Evolutionary conservation across 768 basidiomycete genomes (phyloP).

Genomic region (Suillus paluster): DNA sequence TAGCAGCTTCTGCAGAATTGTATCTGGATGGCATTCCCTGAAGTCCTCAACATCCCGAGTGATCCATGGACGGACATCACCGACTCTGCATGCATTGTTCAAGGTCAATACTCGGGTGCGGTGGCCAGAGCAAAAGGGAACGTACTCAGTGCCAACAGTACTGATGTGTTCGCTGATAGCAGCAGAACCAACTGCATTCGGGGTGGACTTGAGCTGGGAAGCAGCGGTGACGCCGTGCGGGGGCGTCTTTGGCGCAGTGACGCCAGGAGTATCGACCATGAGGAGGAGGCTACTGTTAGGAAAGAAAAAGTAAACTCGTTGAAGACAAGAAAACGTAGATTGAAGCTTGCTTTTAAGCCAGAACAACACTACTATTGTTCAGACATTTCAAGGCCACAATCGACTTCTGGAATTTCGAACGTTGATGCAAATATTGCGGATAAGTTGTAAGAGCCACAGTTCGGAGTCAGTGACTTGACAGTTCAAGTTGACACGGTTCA

Average conservation of each 20-base stretch:
- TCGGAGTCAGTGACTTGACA: too few relatives aligned
- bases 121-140: background rate
- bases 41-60: background rate
- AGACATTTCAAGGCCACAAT: background rate
- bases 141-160: background rate
- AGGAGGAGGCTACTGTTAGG: background rate
- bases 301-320: background rate
- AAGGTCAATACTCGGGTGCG: background rate
- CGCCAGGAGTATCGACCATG: background rate
- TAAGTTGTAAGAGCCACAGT: background rate
- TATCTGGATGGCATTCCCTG: background rate
- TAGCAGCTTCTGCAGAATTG: constrained; percentile 1
- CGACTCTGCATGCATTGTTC: background rate
- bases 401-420: background rate
- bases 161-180: background rate
- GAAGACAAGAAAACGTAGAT: background rate
- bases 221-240: background rate
- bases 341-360: background rate
- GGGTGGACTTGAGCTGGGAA: background rate
- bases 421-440: background rate
- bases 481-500: too few relatives aligned
- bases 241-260: background rate
- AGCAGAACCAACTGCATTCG: background rate
- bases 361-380: background rate
- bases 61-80: background rate